Percentiles rank a stretch among this genome's conserved stretches.
Evolutionary conservation across 1,284 basidiomycete species (phyloP).

Genomic region (Pyrrhoderma noxium): DNA sequence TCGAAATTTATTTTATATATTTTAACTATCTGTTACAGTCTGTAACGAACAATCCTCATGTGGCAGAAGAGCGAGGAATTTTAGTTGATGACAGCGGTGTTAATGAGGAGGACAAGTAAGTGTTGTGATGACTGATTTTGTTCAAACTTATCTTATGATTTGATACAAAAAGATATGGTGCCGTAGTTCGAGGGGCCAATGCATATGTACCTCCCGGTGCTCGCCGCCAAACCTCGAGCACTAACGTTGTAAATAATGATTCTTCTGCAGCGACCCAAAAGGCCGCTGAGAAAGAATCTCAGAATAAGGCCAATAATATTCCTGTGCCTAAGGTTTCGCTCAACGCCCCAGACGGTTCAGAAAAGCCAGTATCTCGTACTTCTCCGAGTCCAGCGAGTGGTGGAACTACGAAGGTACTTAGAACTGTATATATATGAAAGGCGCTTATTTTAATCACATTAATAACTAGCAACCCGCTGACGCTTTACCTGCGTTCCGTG

Average conservation of each 20-base stretch:
- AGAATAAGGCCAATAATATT: constrained; percentile 33
- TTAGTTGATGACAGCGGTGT: constrained; percentile 61
- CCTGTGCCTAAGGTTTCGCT: constrained; percentile 58
- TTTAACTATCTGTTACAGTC: constrained; percentile 38
- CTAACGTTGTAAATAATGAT: constrained; percentile 21
- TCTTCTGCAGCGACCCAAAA: constrained; percentile 23
- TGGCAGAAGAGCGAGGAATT: constrained; percentile 85
- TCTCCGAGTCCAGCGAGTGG: constrained; percentile 41
- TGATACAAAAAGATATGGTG: constrained; percentile 64
- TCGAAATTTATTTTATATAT: not conserved
- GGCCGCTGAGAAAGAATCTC: constrained; percentile 8
- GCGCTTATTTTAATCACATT: constrained; percentile 4
- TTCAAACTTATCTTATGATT: constrained; percentile 10
- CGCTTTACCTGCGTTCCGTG: constrained; percentile 72
- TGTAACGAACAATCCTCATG: constrained; percentile 69
- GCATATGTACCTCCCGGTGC: constrained; percentile 93
- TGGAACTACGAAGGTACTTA: constrained; percentile 44
- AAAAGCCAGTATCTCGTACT: constrained; percentile 33
- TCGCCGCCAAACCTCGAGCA: constrained; percentile 33
- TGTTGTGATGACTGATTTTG: constrained; percentile 22
- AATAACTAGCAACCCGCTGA: constrained; percentile 59
- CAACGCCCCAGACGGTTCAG: constrained; percentile 58
- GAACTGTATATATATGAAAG: too few relatives aligned
- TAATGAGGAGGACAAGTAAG: constrained; percentile 94
- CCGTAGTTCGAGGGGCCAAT: constrained; percentile 80